phyloP scores from a whole-genome alignment of 2,329 filamentous ascomycete species.

The Cercospora berteroae region DNA sequence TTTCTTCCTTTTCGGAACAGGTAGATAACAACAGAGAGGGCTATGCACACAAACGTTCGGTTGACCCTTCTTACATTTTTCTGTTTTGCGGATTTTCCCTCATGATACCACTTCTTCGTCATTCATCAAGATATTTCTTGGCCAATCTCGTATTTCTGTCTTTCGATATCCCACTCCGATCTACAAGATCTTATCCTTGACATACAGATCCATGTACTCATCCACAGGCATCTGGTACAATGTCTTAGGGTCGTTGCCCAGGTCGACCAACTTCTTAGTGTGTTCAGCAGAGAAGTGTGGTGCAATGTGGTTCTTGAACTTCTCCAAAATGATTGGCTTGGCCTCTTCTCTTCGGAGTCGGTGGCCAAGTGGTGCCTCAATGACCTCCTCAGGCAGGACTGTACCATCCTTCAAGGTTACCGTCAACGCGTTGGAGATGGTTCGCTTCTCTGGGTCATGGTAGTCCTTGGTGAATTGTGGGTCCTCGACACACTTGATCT shows the following conservation, averaged over 20 bases:
- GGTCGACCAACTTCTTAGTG: conserved; percentile 77
- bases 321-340: conserved; percentile 92
- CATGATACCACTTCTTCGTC: not conserved
- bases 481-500: conserved; percentile 96
- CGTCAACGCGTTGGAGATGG: conserved; percentile 94
- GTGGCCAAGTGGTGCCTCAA: conserved; percentile 94
- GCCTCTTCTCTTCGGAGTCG: conserved; percentile 83
- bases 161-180: not conserved
- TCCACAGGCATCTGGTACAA: conserved; percentile 82
- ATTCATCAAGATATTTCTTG: not conserved
- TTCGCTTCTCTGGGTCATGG: conserved; percentile 88
- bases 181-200: conserved; percentile 50
- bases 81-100: not conserved
- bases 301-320: conserved; percentile 88
- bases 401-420: conserved; percentile 95
- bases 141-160: not conserved
- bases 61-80: not conserved
- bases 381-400: conserved; percentile 81
- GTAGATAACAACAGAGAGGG: not conserved
- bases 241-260: conserved; percentile 71
- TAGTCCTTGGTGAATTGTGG: conserved; percentile 86
- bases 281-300: conserved; percentile 75
- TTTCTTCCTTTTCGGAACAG: not conserved
- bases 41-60: not conserved
- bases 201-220: conserved; percentile 87